A percentile compares a stretch with the other conserved stretches of the same genome.
Evolutionary conservation across 208 protist species (phyloP).

Genomic region (Leishmania turanica): DNA sequence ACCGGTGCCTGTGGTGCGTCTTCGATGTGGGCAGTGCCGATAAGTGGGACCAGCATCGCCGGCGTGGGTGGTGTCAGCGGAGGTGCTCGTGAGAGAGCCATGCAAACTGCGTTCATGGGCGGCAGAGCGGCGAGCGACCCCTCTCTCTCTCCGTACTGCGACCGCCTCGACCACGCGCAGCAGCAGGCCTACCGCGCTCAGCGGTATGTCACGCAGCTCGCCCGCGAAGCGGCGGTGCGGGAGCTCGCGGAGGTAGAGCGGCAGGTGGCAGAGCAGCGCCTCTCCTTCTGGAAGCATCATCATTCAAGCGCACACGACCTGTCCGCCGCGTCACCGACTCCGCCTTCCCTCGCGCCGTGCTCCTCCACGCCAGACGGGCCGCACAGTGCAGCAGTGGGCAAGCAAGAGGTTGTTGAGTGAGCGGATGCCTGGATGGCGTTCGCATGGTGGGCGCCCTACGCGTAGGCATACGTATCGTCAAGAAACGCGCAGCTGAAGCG

Average conservation of each 20-base stretch:
- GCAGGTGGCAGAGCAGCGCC: constrained; percentile 38
- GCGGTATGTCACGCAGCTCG: constrained; percentile 31
- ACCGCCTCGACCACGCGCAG: constrained; percentile 25
- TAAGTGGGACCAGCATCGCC: neutral
- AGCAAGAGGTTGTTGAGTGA: constrained; percentile 6
- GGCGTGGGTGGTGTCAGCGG: neutral
- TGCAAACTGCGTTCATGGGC: neutral
- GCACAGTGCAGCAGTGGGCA: neutral
- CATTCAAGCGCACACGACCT: constrained; percentile 3
- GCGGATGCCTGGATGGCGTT: too few relatives aligned
- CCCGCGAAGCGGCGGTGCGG: constrained; percentile 51
- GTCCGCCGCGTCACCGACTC: neutral
- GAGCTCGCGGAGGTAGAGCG: constrained; percentile 48
- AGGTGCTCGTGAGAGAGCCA: neutral
- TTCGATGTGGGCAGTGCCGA: constrained; percentile 6
- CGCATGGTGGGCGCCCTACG: neutral
- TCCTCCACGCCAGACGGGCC: constrained; percentile 4
- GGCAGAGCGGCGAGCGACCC: neutral
- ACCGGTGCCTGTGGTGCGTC: neutral
- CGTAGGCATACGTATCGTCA: neutral
- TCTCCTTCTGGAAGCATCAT: constrained; percentile 8
- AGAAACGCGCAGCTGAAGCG: neutral
- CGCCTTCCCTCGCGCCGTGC: neutral
- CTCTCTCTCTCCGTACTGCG: constrained; percentile 13
- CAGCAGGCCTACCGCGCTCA: constrained; percentile 31